These are phyloP conservation scores for Cenchrus americanus DNA, from an alignment of 176 grass and related monocot species.

Conservation along the genomic window DNA sequence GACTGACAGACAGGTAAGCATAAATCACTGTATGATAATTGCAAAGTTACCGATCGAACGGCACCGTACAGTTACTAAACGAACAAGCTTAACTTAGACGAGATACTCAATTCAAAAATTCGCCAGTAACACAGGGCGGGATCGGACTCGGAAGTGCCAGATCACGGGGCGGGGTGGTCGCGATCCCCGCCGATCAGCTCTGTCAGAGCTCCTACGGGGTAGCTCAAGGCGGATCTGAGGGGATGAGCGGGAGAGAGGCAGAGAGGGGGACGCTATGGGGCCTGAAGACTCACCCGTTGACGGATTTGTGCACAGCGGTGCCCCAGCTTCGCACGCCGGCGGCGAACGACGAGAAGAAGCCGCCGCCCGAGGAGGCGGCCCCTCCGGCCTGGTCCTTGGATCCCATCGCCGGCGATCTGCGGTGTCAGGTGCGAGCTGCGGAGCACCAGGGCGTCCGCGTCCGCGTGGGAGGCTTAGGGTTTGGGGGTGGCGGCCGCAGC, in stretches of 20 bases:
- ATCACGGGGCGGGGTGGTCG: conserved; percentile 30
- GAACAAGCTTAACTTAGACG: conserved; percentile 27
- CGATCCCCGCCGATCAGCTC: conserved; percentile 39
- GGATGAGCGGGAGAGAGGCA: not conserved
- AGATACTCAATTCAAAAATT: not conserved
- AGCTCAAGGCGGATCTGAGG: conserved; percentile 45
- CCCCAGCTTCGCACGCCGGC: conserved; percentile 64
- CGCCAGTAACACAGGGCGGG: conserved; percentile 20
- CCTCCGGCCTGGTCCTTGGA: conserved; percentile 67
- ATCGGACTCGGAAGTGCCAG: conserved; percentile 31
- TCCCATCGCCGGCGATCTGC: conserved; percentile 66
- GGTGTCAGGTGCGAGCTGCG: not conserved
- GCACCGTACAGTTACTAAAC: not conserved
- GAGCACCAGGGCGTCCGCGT: not conserved
- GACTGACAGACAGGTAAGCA: not conserved
- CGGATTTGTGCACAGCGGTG: conserved; percentile 78
- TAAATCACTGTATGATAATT: not conserved
- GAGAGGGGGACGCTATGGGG: not conserved
- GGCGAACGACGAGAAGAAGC: conserved; percentile 69
- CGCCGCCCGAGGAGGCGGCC: conserved; percentile 40
- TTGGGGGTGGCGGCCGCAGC: conserved; percentile 13
- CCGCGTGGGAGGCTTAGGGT: conserved; percentile 36
- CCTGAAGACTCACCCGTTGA: conserved; percentile 77
- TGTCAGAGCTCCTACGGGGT: not conserved
- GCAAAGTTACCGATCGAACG: not conserved